Evolutionary conservation across 139 green algal species (phyloP).

Genomic region (Chlamydomonas sphaeroides): DNA sequence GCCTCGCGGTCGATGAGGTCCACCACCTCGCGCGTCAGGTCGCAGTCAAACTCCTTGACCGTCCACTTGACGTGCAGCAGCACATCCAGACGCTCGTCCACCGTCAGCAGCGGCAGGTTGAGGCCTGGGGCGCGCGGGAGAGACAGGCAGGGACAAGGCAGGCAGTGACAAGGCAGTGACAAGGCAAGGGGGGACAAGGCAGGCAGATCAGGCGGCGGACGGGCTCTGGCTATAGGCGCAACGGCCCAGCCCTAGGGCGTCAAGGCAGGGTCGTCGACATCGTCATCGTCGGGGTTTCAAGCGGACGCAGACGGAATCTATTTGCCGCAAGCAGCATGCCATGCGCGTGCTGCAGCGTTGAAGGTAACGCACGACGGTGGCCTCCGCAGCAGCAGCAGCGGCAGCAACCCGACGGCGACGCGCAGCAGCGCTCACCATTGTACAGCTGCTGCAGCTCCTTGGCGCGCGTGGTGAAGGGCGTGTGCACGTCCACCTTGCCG

Average conservation of each 20-base stretch:
- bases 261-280: no score
- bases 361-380: no score
- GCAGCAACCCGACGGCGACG: neutral
- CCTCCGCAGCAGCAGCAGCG: neutral
- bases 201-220: neutral
- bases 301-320: no score
- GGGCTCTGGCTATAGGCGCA: no score
- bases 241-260: no score
- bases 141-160: neutral
- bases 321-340: no score
- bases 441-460: slow-evolving; percentile 85
- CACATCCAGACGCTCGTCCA: slow-evolving; percentile 86
- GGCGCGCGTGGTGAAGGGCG: slow-evolving; percentile 81
- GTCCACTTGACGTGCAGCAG: slow-evolving; percentile 92
- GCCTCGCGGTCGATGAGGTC: slow-evolving; percentile 87
- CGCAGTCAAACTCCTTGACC: slow-evolving; percentile 86
- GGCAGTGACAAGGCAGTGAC: no score
- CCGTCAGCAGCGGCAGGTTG: slow-evolving; percentile 59
- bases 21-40: slow-evolving; percentile 82
- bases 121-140: slow-evolving; percentile 23
- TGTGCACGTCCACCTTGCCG: slow-evolving; percentile 79
- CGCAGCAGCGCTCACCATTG: slow-evolving; percentile 75
- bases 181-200: no score
- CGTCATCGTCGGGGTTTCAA: no score
- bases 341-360: no score